Conservation (phyloP, 1,139 yeast genomes). For the Blastobotrys serpentis region DNA sequence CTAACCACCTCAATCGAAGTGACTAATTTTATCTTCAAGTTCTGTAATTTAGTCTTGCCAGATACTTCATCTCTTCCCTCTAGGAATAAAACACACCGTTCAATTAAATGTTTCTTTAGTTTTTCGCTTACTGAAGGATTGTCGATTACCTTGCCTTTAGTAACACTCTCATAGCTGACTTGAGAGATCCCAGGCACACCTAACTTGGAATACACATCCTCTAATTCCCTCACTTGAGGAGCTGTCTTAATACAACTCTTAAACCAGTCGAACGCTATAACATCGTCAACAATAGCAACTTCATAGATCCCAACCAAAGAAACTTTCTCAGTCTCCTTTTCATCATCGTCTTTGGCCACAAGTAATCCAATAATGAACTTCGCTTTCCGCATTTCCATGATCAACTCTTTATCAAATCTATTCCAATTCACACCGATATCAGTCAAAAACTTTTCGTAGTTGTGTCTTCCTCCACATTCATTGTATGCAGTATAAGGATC, state of each 20-base stretch:
- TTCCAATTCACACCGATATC: conserved; percentile 34
- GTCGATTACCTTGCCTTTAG: conserved; percentile 24
- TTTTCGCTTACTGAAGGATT: conserved; percentile 14
- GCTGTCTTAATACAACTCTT: conserved; percentile 37
- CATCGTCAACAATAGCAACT: conserved; percentile 42
- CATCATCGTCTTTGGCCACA: conserved; percentile 20
- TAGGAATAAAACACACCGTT: conserved; percentile 37
- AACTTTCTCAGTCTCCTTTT: conserved; percentile 21
- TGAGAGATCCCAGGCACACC: conserved; percentile 33
- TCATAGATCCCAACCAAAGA: conserved; percentile 34
- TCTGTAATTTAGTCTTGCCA: conserved; percentile 20
- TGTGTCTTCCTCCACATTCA: conserved; percentile 28
- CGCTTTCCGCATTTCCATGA: conserved; percentile 32
- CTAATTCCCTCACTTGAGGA: conserved; percentile 39
- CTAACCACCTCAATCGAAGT: conserved; percentile 32
- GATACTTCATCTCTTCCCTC: conserved; percentile 30
- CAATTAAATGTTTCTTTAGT: conserved; percentile 25
- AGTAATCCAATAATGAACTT: conserved; percentile 36
- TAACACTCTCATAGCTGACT: conserved; percentile 28
- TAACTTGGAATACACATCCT: conserved; percentile 35
- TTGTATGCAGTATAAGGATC: conserved; percentile 36
- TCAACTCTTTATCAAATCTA: conserved; percentile 27
- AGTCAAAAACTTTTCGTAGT: conserved; percentile 33
- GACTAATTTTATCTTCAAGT: conserved; percentile 32
- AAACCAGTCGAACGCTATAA: conserved; percentile 40